phyloP scores from a whole-genome alignment of 2,329 filamentous ascomycete species.

The Hymenoscyphus infarciens region DNA sequence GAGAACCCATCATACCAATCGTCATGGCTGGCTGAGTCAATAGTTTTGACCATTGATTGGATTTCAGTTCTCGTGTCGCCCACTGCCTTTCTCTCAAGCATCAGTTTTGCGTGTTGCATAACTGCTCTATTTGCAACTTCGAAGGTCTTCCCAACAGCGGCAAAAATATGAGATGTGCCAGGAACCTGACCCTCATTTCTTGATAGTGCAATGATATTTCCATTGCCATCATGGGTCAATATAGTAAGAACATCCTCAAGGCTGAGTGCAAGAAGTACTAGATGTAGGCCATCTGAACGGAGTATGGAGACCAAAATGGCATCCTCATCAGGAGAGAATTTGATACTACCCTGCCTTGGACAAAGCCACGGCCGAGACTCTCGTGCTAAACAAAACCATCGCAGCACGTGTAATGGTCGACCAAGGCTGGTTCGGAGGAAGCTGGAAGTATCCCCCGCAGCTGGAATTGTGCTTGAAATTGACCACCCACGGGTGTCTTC shows the following conservation, averaged over 20 bases:
- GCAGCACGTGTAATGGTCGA: constrained; percentile 6
- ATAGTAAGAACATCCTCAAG: constrained; percentile 13
- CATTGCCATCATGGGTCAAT: constrained; percentile 8
- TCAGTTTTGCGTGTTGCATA: constrained; percentile 12
- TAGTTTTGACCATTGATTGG: background rate
- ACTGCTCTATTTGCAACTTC: constrained; percentile 14
- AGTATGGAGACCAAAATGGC: constrained; percentile 17
- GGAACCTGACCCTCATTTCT: constrained; percentile 12
- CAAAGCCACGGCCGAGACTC: constrained; percentile 15
- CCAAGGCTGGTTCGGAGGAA: constrained; percentile 8
- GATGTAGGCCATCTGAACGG: constrained; percentile 13
- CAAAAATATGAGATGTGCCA: constrained; percentile 8
- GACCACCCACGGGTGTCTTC: constrained; percentile 7
- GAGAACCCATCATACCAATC: constrained; percentile 13
- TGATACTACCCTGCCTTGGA: constrained; percentile 7
- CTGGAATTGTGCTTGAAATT: constrained; percentile 10
- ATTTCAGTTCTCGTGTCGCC: background rate
- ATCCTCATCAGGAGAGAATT: constrained; percentile 15
- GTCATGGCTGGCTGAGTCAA: background rate
- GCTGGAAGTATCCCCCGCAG: constrained; percentile 10
- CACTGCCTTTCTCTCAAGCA: background rate
- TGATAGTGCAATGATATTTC: constrained; percentile 8
- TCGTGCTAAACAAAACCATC: constrained; percentile 15
- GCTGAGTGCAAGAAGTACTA: constrained; percentile 18
- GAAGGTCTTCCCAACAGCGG: constrained; percentile 11